Evolutionary conservation across 2,329 filamentous ascomycete genomes (phyloP), one percentile per base, ranked within the genome.

Genomic region (Lachnellula subtilissima): DNA sequence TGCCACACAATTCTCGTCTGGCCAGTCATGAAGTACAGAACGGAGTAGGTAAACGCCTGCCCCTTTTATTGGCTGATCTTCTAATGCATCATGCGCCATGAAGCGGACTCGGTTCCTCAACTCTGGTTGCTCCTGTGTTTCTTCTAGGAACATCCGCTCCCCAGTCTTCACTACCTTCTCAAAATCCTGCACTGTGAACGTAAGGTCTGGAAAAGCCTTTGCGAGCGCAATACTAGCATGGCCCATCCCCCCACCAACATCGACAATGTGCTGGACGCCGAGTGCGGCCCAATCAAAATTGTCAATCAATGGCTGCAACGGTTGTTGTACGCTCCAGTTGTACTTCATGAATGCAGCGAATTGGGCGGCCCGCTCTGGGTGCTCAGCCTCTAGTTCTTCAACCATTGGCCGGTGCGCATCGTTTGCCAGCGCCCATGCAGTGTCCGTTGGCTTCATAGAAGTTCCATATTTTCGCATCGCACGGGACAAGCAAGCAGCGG

Each of bases 271-370:
- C 6, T 49, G 48, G 11, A 65, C 54, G 4, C 55, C 54, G 11
- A 68, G 55, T 12, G 61, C 58, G 8, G 50, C 65, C 67, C 67
- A 70, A 9, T 60, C 55, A 53, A 65, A 69, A 12, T 62, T 63
- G 1, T 60, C 42, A 14, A 69, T 62, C 1, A 61, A 50, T 51
- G 63, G 54, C 19, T 64, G 53, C 4, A 62, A 17, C 40, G 40
- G 40, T 4, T 43, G 40, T n/a, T 43, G 40, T 43, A 43, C 40
- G n/a, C 11, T 43, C 40, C 40, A 43, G n/a, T 43, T 43, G 40
- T 43, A 43, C 17, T 43, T 43, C 40, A 43, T 43, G 3, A 43
- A 43, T 43, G 40, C 46, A 37, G 54, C 53, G 55, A 58, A 68
- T 1, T 64, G 63, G 25, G 59, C 61, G 36, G 61, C 54, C 2